phyloP scores from a whole-genome alignment of 176 grass and related monocot species.

The Microstegium vimineum region DNA sequence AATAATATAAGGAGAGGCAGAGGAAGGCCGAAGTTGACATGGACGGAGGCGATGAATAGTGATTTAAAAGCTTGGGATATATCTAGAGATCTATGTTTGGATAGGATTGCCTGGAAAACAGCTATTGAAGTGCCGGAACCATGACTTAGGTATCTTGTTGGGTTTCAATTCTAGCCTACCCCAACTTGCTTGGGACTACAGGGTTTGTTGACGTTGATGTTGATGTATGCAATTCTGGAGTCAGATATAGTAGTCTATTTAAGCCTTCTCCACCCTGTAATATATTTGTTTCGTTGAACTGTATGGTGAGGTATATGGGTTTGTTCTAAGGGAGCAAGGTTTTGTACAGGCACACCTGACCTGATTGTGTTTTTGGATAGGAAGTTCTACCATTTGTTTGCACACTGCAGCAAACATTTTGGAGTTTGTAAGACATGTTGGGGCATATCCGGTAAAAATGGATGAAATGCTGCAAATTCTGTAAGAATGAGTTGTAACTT shows the following conservation, averaged over 20 bases:
- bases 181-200: too few species aligned
- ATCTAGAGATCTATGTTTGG: too few species aligned
- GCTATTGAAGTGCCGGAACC: too few species aligned
- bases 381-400: neutral
- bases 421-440: neutral
- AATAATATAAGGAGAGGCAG: too few species aligned
- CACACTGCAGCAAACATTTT: neutral
- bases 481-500: neutral
- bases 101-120: too few species aligned
- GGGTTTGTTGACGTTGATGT: too few species aligned
- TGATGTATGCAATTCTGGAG: constrained; percentile 19
- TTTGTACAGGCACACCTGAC: constrained; percentile 20
- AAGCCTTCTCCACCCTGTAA: constrained; percentile 9
- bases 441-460: neutral
- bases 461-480: neutral
- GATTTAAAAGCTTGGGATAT: too few species aligned
- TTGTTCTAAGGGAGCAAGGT: constrained; percentile 8
- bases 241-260: constrained; percentile 1
- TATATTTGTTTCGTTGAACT: constrained; percentile 16
- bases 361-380: constrained; percentile 14
- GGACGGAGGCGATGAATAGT: too few species aligned
- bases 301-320: neutral
- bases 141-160: too few species aligned
- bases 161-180: too few species aligned
- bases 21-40: too few species aligned